phyloP scores from a whole-genome alignment of 83 land plant species.

The Thuja plicata region DNA sequence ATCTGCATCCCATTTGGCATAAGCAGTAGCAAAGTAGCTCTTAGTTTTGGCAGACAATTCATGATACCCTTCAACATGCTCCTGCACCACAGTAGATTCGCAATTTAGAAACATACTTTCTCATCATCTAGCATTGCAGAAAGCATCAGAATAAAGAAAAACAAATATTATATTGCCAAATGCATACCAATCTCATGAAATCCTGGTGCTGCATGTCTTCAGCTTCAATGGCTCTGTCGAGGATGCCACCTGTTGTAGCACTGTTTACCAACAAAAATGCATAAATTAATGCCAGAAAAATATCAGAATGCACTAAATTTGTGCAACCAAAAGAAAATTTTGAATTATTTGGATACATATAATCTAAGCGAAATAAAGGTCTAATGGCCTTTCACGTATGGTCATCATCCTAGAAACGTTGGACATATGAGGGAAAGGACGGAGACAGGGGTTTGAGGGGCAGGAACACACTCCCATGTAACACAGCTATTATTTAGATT shows the following conservation, averaged over 20 bases:
- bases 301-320: neutral
- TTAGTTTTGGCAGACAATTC: slow-evolving; percentile 73
- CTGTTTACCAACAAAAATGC: slow-evolving; percentile 16
- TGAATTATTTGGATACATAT: neutral
- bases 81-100: slow-evolving; percentile 26
- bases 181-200: slow-evolving; percentile 49
- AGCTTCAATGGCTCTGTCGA: slow-evolving; percentile 63
- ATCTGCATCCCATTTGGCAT: slow-evolving; percentile 66
- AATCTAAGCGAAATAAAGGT: neutral
- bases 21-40: slow-evolving; percentile 67
- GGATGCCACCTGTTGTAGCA: slow-evolving; percentile 58
- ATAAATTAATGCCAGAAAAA: neutral
- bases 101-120: neutral
- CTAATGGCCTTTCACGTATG: neutral
- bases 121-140: neutral
- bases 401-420: neutral
- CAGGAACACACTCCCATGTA: too few species aligned
- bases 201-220: slow-evolving; percentile 55
- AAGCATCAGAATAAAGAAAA: neutral
- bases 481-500: neutral
- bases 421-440: neutral
- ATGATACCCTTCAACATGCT: slow-evolving; percentile 74
- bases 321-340: neutral
- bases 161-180: neutral
- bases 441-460: too few species aligned